Evolutionary conservation across 176 grass and related monocot genomes (phyloP).

Genomic region (Neostapfia colusana): DNA sequence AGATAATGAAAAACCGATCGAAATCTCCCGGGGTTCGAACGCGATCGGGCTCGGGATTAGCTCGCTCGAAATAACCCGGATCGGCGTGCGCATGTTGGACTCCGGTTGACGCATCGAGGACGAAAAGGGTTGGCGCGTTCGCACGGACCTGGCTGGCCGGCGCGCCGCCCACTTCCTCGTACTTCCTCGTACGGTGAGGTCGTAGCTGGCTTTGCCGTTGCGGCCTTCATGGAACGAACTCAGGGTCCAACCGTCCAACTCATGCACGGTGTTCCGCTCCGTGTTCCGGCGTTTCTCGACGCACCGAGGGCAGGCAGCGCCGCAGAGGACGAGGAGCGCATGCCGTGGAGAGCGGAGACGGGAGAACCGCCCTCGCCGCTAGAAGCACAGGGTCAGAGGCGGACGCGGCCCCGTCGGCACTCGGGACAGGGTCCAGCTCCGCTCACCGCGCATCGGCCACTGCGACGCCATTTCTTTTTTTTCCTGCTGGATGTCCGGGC

Average conservation of each 20-base stretch:
- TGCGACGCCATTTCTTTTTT: neutral
- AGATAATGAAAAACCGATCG: neutral
- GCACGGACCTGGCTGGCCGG: slow-evolving; percentile 13
- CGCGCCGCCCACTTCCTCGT: slow-evolving; percentile 5
- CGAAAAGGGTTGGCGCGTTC: neutral
- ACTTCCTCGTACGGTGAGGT: neutral
- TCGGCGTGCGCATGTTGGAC: neutral
- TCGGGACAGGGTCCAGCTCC: neutral
- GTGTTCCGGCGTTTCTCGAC: neutral
- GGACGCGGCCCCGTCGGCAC: neutral
- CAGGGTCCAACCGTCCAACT: too few species aligned
- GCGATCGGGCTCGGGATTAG: neutral
- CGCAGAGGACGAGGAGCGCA: too few species aligned
- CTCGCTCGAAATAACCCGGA: neutral
- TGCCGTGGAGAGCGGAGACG: too few species aligned
- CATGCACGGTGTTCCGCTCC: neutral
- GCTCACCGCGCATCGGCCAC: too few species aligned
- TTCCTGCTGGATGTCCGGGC: neutral
- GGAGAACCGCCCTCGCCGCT: too few species aligned
- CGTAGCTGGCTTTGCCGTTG: too few species aligned
- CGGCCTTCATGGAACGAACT: too few species aligned
- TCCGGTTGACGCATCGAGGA: neutral
- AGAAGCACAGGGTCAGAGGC: neutral
- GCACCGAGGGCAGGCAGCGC: too few species aligned
- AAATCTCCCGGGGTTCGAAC: neutral